Evolutionary conservation across 1,284 basidiomycete genomes (phyloP).

Genomic region (Ganoderma multipileum): DNA sequence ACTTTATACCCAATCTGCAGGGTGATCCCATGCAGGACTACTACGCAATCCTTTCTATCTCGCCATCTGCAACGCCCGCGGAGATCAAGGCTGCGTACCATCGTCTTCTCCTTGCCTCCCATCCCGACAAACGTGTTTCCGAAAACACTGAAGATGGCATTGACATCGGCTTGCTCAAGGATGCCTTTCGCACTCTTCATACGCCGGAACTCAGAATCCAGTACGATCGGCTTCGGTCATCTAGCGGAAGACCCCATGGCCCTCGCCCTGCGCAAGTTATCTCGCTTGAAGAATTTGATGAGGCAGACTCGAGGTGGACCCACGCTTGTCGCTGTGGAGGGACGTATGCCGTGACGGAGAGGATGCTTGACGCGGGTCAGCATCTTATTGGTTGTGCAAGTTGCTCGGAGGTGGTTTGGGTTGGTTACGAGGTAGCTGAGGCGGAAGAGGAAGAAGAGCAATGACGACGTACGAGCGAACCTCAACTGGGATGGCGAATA

Average conservation of each 20-base stretch:
- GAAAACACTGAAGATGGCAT: slow-evolving; percentile 31
- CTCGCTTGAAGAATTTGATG: slow-evolving; percentile 74
- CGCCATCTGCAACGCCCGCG: slow-evolving; percentile 38
- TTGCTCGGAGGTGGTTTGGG: slow-evolving; percentile 82
- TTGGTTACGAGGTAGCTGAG: slow-evolving; percentile 69
- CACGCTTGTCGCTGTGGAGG: slow-evolving; percentile 77
- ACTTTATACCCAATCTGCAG: background rate
- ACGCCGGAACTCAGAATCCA: slow-evolving; percentile 49
- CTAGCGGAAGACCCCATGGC: slow-evolving; percentile 29
- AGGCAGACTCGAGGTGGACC: slow-evolving; percentile 48
- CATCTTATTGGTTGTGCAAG: slow-evolving; percentile 73
- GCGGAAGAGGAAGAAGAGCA: slow-evolving; percentile 32
- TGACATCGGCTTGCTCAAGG: slow-evolving; percentile 63
- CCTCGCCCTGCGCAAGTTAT: slow-evolving; percentile 79
- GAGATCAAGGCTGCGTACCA: slow-evolving; percentile 79
- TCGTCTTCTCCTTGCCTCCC: slow-evolving; percentile 62
- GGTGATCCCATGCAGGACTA: slow-evolving; percentile 31
- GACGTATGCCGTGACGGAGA: slow-evolving; percentile 58
- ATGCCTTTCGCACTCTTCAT: slow-evolving; percentile 66
- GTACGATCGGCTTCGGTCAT: slow-evolving; percentile 52
- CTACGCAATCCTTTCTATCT: slow-evolving; percentile 44
- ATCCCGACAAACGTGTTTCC: slow-evolving; percentile 68
- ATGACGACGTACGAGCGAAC: background rate
- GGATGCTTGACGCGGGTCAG: slow-evolving; percentile 65
- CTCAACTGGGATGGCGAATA: background rate